phyloP scores from a whole-genome alignment of 345 rosid species.

The Salix caprea region DNA sequence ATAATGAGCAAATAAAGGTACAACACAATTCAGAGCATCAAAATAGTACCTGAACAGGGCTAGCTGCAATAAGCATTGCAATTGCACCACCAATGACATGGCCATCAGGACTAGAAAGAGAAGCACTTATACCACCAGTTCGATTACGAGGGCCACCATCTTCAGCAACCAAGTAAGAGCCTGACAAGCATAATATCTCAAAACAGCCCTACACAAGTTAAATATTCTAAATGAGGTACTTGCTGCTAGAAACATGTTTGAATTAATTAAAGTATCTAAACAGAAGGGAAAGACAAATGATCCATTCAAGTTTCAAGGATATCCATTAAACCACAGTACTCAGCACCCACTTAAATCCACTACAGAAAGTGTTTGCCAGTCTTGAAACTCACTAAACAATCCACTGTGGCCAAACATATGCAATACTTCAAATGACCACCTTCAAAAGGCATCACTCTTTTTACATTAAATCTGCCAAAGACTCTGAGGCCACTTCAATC shows the following conservation, averaged over 20 bases:
- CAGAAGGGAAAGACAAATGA: neutral
- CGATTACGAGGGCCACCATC: constrained; percentile 74
- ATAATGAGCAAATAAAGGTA: neutral
- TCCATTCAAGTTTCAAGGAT: neutral
- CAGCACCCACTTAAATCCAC: neutral
- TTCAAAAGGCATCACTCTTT: neutral
- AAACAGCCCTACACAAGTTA: constrained; percentile 66
- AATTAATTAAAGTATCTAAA: neutral
- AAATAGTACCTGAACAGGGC: constrained; percentile 69
- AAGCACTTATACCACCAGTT: constrained; percentile 88
- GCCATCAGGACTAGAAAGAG: constrained; percentile 89
- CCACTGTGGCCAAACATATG: neutral
- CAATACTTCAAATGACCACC: neutral
- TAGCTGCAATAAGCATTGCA: constrained; percentile 72
- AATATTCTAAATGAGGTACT: constrained; percentile 28
- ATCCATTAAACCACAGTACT: neutral
- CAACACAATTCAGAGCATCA: neutral
- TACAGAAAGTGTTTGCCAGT: neutral
- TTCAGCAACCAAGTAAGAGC: constrained; percentile 86
- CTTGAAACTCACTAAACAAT: neutral
- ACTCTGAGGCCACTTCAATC: neutral
- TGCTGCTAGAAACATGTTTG: neutral
- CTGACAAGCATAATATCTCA: constrained; percentile 90
- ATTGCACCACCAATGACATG: constrained; percentile 88
- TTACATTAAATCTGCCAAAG: neutral